Evolutionary conservation across 257 asterid species (phyloP).

Genomic region (Przewalskia tangutica): DNA sequence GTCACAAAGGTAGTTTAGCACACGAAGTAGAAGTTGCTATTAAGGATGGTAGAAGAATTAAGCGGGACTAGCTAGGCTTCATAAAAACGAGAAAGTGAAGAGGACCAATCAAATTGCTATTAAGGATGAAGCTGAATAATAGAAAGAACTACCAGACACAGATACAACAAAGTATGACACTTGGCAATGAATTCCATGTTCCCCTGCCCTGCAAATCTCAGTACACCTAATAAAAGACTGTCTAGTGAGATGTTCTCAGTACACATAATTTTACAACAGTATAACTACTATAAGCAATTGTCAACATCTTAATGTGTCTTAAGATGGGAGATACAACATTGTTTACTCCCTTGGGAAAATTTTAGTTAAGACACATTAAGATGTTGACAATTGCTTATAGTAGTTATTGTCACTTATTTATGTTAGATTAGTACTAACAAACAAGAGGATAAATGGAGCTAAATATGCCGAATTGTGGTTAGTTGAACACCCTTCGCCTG

Average conservation of each 20-base stretch:
- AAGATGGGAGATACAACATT: too few species aligned
- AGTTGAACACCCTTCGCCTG: neutral
- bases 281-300: slow-evolving; percentile 59
- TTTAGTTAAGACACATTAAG: slow-evolving; percentile 14
- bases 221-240: slow-evolving; percentile 24
- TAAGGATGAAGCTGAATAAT: slow-evolving; percentile 5
- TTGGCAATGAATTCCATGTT: slow-evolving; percentile 38
- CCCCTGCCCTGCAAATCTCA: slow-evolving; percentile 50
- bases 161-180: slow-evolving; percentile 17
- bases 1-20: neutral
- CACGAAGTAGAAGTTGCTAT: neutral
- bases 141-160: slow-evolving; percentile 8
- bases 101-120: slow-evolving; percentile 1
- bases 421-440: slow-evolving; percentile 31
- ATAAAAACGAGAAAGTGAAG: neutral
- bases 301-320: slow-evolving; percentile 35
- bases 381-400: slow-evolving; percentile 59
- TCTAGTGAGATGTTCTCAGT: slow-evolving; percentile 41
- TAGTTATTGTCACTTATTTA: slow-evolving; percentile 67
- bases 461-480: neutral
- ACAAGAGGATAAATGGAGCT: neutral
- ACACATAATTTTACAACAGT: too few species aligned
- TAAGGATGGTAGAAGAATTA: neutral
- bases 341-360: slow-evolving; percentile 6
- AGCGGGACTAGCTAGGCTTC: neutral